Conservation (phyloP, 2,329 filamentous ascomycete genomes). For the Phyllachora maydis region DNA sequence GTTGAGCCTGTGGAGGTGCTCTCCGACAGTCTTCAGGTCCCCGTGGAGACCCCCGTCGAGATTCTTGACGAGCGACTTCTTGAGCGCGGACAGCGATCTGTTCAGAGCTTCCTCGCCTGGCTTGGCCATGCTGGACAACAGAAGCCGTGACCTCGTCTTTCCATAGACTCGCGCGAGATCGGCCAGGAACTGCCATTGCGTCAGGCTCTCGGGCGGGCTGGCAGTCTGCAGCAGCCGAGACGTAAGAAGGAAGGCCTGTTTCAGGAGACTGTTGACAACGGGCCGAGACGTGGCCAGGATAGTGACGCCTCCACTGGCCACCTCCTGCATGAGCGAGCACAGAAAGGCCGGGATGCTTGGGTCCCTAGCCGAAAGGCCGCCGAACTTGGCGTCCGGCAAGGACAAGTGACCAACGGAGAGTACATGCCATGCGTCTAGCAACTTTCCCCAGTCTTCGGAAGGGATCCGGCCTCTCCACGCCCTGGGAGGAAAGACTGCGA, state of each 20-base stretch:
- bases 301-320: slow-evolving; percentile 15
- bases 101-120: slow-evolving; percentile 27
- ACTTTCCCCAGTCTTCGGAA: slow-evolving; percentile 55
- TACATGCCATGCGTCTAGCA: slow-evolving; percentile 55
- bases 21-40: slow-evolving; percentile 32
- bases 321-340: slow-evolving; percentile 40
- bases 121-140: slow-evolving; percentile 28
- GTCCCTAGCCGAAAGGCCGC: slow-evolving; percentile 28
- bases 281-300: slow-evolving; percentile 14
- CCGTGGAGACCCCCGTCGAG: slow-evolving; percentile 40
- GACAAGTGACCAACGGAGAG: slow-evolving; percentile 45
- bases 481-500: slow-evolving; percentile 59
- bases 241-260: slow-evolving; percentile 41
- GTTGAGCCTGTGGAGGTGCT: slow-evolving; percentile 34
- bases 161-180: slow-evolving; percentile 46
- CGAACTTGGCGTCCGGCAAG: slow-evolving; percentile 34
- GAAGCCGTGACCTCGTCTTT: slow-evolving; percentile 33
- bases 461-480: slow-evolving; percentile 45
- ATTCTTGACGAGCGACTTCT: slow-evolving; percentile 37
- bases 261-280: slow-evolving; percentile 28
- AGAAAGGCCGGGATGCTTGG: slow-evolving; percentile 42
- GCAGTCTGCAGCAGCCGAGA: slow-evolving; percentile 29
- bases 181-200: slow-evolving; percentile 49
- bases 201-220: slow-evolving; percentile 21
- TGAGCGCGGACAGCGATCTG: slow-evolving; percentile 33